A percentile compares a stretch with the other conserved stretches of the same genome.
Conservation (phyloP, 768 basidiomycete species). For the Xerocomellus chrysenteron region DNA sequence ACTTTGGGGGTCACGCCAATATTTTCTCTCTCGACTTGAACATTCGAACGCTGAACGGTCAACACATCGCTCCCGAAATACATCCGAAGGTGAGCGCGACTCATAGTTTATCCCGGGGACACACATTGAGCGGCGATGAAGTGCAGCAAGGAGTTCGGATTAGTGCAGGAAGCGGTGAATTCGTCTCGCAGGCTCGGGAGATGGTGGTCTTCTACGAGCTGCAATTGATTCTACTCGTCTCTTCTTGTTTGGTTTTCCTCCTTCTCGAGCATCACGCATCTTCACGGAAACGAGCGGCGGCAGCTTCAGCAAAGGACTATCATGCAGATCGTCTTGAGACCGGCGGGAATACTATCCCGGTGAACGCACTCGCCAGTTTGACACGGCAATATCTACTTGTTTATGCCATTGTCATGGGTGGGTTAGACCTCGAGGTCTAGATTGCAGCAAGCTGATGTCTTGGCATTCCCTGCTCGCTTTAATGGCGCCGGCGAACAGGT, state of each 20-base stretch:
- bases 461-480: not conserved
- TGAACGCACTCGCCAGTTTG: conserved; percentile 31
- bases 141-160: not conserved
- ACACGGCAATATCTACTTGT: conserved; percentile 59
- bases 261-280: conserved; percentile 35
- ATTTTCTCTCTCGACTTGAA: not conserved
- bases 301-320: conserved; percentile 23
- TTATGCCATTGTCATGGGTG: conserved; percentile 75
- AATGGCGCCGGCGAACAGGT: conserved; percentile 36
- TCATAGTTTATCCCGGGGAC: not conserved
- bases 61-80: not conserved
- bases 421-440: conserved; percentile 14
- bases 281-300: conserved; percentile 21
- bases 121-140: not conserved
- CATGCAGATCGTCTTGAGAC: conserved; percentile 31
- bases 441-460: not conserved
- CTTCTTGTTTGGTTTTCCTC: conserved; percentile 36
- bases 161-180: not conserved
- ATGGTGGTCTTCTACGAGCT: conserved; percentile 42
- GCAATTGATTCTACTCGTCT: conserved; percentile 37
- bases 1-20: not conserved
- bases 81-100: conserved; percentile 9
- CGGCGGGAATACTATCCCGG: conserved; percentile 24
- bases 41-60: not conserved
- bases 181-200: not conserved